phyloP scores from a whole-genome alignment of 192 early-diverging fungal species.

The Thamnidium elegans region DNA sequence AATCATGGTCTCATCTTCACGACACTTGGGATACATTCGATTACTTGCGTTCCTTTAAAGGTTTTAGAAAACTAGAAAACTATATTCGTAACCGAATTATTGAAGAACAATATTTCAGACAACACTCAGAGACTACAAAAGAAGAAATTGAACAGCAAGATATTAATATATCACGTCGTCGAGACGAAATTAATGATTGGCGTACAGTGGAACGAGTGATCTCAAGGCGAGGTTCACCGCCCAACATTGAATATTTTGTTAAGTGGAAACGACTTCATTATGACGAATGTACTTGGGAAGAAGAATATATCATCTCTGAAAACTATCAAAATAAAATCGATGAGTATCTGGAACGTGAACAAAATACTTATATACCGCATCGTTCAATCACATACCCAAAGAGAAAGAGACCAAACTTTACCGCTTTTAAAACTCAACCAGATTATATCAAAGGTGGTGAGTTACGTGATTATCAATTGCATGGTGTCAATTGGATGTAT shows the following conservation, averaged over 20 bases:
- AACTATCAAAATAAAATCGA: conserved; percentile 86
- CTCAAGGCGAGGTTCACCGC: conserved; percentile 50
- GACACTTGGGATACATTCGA: conserved; percentile 85
- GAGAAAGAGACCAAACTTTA: conserved; percentile 69
- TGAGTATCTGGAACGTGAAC: conserved; percentile 75
- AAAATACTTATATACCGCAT: conserved; percentile 72
- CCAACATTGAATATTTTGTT: conserved; percentile 81
- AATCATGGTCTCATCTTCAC: conserved; percentile 83
- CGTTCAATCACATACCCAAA: conserved; percentile 53
- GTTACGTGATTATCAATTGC: conserved; percentile 93
- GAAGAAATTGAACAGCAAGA: conserved; percentile 91
- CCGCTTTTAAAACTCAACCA: conserved; percentile 75
- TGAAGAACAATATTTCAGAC: conserved; percentile 53
- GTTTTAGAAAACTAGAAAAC: conserved; percentile 86
- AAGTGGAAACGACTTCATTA: conserved; percentile 92
- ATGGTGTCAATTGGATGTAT: conserved; percentile 97
- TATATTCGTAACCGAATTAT: conserved; percentile 68
- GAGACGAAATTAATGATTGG: conserved; percentile 81
- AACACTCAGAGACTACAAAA: conserved; percentile 65
- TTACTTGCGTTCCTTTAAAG: conserved; percentile 70
- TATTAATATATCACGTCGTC: conserved; percentile 77
- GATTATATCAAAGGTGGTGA: conserved; percentile 80
- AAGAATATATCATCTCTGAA: conserved; percentile 59
- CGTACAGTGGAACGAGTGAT: conserved; percentile 88
- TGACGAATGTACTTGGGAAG: conserved; percentile 89